Evolutionary conservation across 2,329 filamentous ascomycete genomes (phyloP), one percentile per base, ranked within the genome.

Genomic region (Moelleriella libera): DNA sequence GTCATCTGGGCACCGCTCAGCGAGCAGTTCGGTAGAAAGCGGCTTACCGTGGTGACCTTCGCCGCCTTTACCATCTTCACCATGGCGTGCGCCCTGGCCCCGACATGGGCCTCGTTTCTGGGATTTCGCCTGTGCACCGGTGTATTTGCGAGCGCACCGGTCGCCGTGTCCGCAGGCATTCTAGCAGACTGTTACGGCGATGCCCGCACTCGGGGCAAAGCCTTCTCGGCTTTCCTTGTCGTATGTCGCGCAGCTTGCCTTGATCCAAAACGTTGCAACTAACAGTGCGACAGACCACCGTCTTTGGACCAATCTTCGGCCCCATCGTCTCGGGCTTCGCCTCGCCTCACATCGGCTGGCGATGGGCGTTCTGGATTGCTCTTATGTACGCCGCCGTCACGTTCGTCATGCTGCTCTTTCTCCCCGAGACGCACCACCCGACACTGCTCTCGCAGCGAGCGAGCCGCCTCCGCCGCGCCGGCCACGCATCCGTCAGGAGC

Each of bases 331-430:
- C 77, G 0, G 82, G 81, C 8, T 85, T 74, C 61, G 72, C 76
- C 40, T 68, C 76, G 1, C 58, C 68, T 1, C 70, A 68, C 1
- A 71, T 83, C 30, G 75, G 73, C 30, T 86, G 82, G 83, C 71
- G 78, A 41, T 86, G 82, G 83, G 65, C 74, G 1, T 85, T 85
- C 57, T 85, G 82, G 75, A 72, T 87, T 29, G 81, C 69, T 11
- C 67, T 85, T 12, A 83, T 88, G 14, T 69, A 85, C 47, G 83
- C 83, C 2, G 82, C 75, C 30, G 63, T 64, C 0, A 81, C 80
- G 1, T 70, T 82, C 61, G 59, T 80, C 2, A 65, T 79, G 1
- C 63, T 85, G 11, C 48, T 78, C n/a, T 70, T 82, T 50, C 69
- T 87, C 49, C 82, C 79, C 12, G 80, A 84, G 60, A 82, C 78